These are phyloP conservation scores for Suillus variegatus DNA, from an alignment of 768 basidiomycete species.

Conservation along the genomic window DNA sequence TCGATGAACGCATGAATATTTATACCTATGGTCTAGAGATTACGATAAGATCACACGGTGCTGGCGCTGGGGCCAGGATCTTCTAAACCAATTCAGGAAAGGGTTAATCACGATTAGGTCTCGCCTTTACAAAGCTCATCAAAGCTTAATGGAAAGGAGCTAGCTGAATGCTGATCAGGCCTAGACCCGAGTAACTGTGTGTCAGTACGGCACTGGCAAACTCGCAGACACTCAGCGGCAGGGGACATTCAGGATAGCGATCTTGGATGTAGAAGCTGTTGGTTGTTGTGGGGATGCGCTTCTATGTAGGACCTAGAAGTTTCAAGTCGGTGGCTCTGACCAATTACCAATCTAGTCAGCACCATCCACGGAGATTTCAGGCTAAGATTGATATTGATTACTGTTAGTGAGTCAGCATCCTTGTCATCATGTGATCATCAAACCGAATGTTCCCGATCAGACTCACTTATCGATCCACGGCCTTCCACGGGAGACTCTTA, in stretches of 20 bases:
- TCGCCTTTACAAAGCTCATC: neutral
- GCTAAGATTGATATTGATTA: too few species aligned
- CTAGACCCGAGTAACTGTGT: neutral
- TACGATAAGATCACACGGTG: conserved; percentile 1
- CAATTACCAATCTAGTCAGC: too few species aligned
- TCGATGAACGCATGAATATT: neutral
- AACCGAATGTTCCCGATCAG: neutral
- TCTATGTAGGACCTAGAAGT: too few species aligned
- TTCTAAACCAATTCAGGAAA: neutral
- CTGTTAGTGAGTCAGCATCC: neutral
- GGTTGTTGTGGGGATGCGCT: too few species aligned
- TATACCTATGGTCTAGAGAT: neutral
- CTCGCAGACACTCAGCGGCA: too few species aligned
- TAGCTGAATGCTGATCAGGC: neutral
- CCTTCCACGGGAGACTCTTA: too few species aligned
- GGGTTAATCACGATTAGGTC: neutral
- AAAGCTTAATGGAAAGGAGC: neutral
- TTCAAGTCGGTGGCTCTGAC: too few species aligned
- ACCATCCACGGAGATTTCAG: too few species aligned
- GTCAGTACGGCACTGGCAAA: too few species aligned
- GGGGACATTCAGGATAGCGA: too few species aligned
- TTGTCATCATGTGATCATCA: neutral
- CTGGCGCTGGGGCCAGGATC: neutral
- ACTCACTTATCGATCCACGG: neutral
- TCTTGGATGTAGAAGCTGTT: too few species aligned